A percentile compares a stretch with the other conserved stretches of the same genome.
phyloP scores from a whole-genome alignment of 106 monocot species.

The Dendrobium huoshanense region DNA sequence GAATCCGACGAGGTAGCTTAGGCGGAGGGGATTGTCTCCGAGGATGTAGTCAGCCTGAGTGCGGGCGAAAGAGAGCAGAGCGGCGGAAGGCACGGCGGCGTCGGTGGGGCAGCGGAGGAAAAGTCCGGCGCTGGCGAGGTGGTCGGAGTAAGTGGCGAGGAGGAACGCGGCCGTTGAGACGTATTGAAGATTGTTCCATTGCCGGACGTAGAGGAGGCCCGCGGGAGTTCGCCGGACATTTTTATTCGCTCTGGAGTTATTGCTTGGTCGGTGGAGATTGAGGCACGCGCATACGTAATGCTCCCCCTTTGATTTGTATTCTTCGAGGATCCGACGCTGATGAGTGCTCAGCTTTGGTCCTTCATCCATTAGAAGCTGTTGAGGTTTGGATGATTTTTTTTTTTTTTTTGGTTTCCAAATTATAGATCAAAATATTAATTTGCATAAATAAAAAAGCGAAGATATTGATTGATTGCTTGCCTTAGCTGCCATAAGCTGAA shows the following conservation, averaged over 20 bases:
- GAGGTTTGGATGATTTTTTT: neutral
- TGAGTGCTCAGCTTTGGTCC: neutral
- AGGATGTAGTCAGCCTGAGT: constrained; percentile 53
- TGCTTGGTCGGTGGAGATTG: constrained; percentile 12
- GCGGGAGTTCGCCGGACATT: constrained; percentile 39
- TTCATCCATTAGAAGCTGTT: constrained; percentile 12
- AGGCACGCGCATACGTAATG: constrained; percentile 51
- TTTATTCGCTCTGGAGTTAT: neutral
- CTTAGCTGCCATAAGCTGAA: constrained; percentile 54
- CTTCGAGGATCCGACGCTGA: constrained; percentile 13
- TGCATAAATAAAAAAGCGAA: neutral
- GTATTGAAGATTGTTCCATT: constrained; percentile 70
- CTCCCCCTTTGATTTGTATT: constrained; percentile 41
- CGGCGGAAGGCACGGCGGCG: constrained; percentile 1
- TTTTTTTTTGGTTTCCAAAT: constrained; percentile 4
- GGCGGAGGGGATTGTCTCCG: constrained; percentile 31
- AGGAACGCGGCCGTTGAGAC: constrained; percentile 44
- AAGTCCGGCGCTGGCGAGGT: constrained; percentile 4
- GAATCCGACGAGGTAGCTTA: constrained; percentile 57
- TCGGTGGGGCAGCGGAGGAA: constrained; percentile 15
- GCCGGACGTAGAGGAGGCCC: constrained; percentile 41
- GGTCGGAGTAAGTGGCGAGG: constrained; percentile 43
- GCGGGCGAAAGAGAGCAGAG: constrained; percentile 21
- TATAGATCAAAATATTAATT: too few species aligned
- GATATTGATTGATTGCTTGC: constrained; percentile 5